Conservation (phyloP, 352 stramenopile species). For the Phytophthora crassamura region DNA sequence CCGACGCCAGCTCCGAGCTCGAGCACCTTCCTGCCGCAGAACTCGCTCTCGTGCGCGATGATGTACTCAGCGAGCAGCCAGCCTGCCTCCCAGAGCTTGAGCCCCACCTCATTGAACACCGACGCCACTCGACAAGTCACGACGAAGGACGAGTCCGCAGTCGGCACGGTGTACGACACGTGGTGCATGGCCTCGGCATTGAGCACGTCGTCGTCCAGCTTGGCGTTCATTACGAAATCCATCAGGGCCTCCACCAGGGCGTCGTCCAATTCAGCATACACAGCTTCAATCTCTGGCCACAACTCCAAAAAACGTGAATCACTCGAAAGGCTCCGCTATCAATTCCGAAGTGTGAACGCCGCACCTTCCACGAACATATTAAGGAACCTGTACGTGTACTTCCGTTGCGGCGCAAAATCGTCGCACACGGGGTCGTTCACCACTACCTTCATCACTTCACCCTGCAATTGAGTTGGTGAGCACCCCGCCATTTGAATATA, state of each 20-base stretch:
- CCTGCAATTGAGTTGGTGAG: conserved; percentile 29
- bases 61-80: conserved; percentile 83
- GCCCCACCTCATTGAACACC: conserved; percentile 82
- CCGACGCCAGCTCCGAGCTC: conserved; percentile 80
- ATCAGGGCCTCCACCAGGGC: conserved; percentile 61
- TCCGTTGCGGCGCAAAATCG: conserved; percentile 62
- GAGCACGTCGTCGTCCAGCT: conserved; percentile 37
- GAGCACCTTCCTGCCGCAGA: conserved; percentile 59
- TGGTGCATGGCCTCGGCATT: conserved; percentile 74
- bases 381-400: conserved; percentile 75
- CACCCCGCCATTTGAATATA: not conserved
- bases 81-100: conserved; percentile 85
- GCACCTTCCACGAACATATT: conserved; percentile 71
- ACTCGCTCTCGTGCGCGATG: conserved; percentile 58
- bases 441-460: conserved; percentile 56
- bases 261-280: conserved; percentile 55
- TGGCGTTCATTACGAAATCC: conserved; percentile 55
- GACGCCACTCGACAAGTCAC: conserved; percentile 82
- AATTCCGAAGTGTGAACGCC: too few relatives aligned
- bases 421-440: conserved; percentile 65
- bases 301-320: not conserved
- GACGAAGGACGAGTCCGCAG: conserved; percentile 22
- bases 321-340: too few relatives aligned
- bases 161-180: conserved; percentile 65
- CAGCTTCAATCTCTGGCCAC: conserved; percentile 60